Percentiles rank a stretch among this genome's conserved stretches.
phyloP scores from a whole-genome alignment of 2,329 filamentous ascomycete species.

The Colletotrichum neosansevieriae region DNA sequence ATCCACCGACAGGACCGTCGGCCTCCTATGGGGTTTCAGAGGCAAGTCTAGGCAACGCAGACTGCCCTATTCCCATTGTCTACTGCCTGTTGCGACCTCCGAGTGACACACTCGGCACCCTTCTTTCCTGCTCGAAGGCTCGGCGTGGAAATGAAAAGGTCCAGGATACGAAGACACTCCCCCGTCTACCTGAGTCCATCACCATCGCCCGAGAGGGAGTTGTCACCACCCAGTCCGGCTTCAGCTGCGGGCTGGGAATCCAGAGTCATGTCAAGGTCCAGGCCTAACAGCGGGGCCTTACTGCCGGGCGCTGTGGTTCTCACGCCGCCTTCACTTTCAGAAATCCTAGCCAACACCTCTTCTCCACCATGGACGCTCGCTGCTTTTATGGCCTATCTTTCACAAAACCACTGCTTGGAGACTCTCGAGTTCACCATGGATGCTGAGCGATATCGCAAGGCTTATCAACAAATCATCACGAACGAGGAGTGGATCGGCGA shows the following conservation, averaged over 20 bases:
- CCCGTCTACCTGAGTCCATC: constrained; percentile 57
- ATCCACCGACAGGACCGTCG: neutral
- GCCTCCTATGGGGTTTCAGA: constrained; percentile 20
- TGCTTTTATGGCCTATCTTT: constrained; percentile 96
- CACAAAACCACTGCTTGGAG: constrained; percentile 96
- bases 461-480: constrained; percentile 59
- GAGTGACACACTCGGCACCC: constrained; percentile 15
- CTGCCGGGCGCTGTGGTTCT: constrained; percentile 56
- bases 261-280: constrained; percentile 60
- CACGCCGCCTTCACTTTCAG: constrained; percentile 77
- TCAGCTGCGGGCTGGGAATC: constrained; percentile 59
- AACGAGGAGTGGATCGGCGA: constrained; percentile 57
- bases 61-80: neutral
- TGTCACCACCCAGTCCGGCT: constrained; percentile 56
- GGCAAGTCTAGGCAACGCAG: constrained; percentile 18
- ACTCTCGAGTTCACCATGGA: constrained; percentile 98
- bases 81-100: neutral
- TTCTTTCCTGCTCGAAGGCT: constrained; percentile 3
- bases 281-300: constrained; percentile 62
- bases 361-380: constrained; percentile 89
- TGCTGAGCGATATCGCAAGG: constrained; percentile 82
- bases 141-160: constrained; percentile 57
- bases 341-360: constrained; percentile 89
- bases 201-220: constrained; percentile 54
- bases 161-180: constrained; percentile 59